A percentile compares a stretch with the other conserved stretches of the same genome.
Evolutionary conservation across 192 early-diverging fungal genomes (phyloP).

Genomic region (Entomortierella beljakovae): DNA sequence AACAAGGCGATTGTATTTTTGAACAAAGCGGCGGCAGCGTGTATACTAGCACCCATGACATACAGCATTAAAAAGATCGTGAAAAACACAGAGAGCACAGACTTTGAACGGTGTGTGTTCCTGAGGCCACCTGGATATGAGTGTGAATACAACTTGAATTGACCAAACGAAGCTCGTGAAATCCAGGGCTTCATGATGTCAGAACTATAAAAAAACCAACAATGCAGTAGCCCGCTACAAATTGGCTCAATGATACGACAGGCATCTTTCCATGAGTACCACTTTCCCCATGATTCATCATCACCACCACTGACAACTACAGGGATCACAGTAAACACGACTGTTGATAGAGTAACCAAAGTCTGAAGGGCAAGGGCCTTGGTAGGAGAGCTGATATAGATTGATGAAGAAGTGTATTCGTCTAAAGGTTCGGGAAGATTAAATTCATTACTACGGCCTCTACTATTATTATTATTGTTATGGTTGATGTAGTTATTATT

Average conservation of each 20-base stretch:
- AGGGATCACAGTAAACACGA: conserved; percentile 43
- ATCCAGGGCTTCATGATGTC: conserved; percentile 34
- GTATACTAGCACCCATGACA: conserved; percentile 25
- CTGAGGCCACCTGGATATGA: not conserved
- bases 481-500: too few species aligned
- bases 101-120: not conserved
- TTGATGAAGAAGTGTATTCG: not conserved
- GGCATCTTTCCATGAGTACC: conserved; percentile 46
- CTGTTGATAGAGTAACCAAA: conserved; percentile 37
- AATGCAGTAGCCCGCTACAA: conserved; percentile 35
- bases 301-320: conserved; percentile 35
- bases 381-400: conserved; percentile 5
- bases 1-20: conserved; percentile 32
- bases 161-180: not conserved
- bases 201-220: conserved; percentile 47
- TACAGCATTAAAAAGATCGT: conserved; percentile 48
- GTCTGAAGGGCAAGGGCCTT: conserved; percentile 27
- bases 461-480: too few species aligned
- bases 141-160: not conserved
- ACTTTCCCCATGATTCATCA: conserved; percentile 19
- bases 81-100: conserved; percentile 13
- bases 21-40: conserved; percentile 40
- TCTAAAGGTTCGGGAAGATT: not conserved
- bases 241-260: conserved; percentile 41
- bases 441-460: not conserved